Evolutionary conservation across 2,329 filamentous ascomycete genomes (phyloP), one percentile per base, ranked within the genome.

Genomic region (Fusarium beomiforme): DNA sequence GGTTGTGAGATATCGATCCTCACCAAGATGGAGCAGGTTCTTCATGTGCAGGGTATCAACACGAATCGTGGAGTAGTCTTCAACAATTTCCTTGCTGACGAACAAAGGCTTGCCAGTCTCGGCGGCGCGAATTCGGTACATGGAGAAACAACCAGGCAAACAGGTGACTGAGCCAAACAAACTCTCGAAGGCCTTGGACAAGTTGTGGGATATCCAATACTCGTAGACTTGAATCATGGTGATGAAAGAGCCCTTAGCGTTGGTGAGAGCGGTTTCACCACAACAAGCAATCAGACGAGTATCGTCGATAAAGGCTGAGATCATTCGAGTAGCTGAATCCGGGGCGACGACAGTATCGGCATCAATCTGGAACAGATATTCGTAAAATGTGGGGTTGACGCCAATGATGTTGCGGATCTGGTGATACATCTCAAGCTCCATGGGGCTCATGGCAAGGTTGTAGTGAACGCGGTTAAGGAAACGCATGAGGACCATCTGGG

Each of bases 191-290:
- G 95, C 96, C 84, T 99, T 98, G 75, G 93, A 91, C 75, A 99
- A 84, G 80, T 98, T 97, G 86, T 99, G 95, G 55, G 95, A 98
- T 78, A 99, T 99, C 85, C 95, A 99, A 87, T 99, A 99, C 83
- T 99, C 95, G 86, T 98, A 99, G 36, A 99, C 95, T 83, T 99
- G 96, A 80, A 99, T 99, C 95, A 98, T 98, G 55, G 96, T 99
- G 74, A 97, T 90, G 78, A 97, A 94, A 2, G 95, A 98, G 10
- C 92, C 88, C 81, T 98, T 98, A 66, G 94, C 93, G 79, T 99
- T 99, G 70, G 92, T 95, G 50, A 99, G 86, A 19, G 92, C 92
- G 1, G 96, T 99, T 83, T 99, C 96, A 83, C 96, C 96, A 78
- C 96, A 99, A 51, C 96, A 90, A 59, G 92, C 96, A 77, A 98